Base-by-base conservation (phyloP, 257 asterid species). In the Solanum ahanhuiri region DNA sequence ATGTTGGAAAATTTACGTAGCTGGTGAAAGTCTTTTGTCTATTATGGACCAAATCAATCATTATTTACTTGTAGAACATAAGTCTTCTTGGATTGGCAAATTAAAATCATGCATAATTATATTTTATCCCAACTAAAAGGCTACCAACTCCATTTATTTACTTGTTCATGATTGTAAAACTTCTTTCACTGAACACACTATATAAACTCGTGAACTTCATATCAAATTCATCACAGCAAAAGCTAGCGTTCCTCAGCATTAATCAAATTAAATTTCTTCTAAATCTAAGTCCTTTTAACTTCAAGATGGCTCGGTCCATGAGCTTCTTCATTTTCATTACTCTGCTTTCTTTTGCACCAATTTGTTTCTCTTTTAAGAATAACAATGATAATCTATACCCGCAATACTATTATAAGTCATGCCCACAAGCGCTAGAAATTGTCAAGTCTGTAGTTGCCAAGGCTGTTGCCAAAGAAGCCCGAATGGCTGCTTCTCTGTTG, bases 401-500 rank as follows among this genome's bases (percentile, higher is more conserved):
- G 5, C 99, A 94, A 82, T 96, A 94, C 89, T 96, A 96, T 69
- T 93, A 94, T 71, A 90, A 90, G 4, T 89, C 96, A 2, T 96
- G 98, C 90, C 99, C 98, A 1, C 87, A 75, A 71, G 98, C 98
- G 1, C 92, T 37, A 67, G 88, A 93, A 37, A 93, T 96, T 25
- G 94, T 96, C 1, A 89, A 87, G 85, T 92, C 96, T 20, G 73
- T 95, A 48, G 96, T 96, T 64, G 94, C 97, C 1, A 93, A 94
- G 86, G 98, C 97, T 6, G 97, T 96, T 15, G 93, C 94, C 17
- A 91, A 51, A 88, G 98, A 96, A 83, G 92, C 98, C 20, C 95
- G 99, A 54, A 95, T 96, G 98, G 99, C 98, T 82, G 99, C 99
- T 85, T 95, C 99, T 9, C 93, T 96, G 81, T 63, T 95, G 51